Evolutionary conservation across 2,329 filamentous ascomycete species (phyloP), one percentile per base, ranked within the genome.

Genomic region (Fusarium algeriense): DNA sequence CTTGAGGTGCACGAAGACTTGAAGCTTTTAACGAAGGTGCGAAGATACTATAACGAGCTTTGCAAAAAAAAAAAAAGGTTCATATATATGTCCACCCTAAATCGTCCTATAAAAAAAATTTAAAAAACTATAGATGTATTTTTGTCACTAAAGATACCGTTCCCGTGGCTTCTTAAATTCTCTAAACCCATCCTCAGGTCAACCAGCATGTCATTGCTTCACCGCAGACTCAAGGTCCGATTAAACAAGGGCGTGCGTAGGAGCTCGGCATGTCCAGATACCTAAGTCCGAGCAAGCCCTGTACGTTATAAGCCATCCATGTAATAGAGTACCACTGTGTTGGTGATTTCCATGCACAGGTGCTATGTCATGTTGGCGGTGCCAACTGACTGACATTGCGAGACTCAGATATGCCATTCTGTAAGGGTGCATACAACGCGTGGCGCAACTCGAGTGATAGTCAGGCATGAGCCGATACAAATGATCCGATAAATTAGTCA

Each of bases 401-500:
- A 55, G 43, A 55, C 41, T 20, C 28, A 55, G 44, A 34, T 35
- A 54, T 63, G 53, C 40, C 35, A 14, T 55, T 43, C 62, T 60
- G 37, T 55, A 12, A 37, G 52, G 48, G 64, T 54, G 66, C 53
- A 63, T 52, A 55, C 35, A 60, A 54, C 34, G 30, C 41, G 60
- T 28, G 50, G 43, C 45, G 35, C 40, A 53, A 40, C 46, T 66
- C 59, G 63, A 71, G 48, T 48, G 50, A 65, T 53, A 28, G 53
- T 48, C 48, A 70, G 61, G 38, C 46, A 67, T 66, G n/a, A 53
- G 43, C 9, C 35, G 32, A 40, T 43, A 20, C 30, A 45, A 55
- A 64, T 71, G 69, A 66, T 65, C 45, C 50, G 64, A 71, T 57
- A 14, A 44, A 44, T 65, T 59, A 52, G 44, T 23, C 55, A 45